phyloP scores from a whole-genome alignment of 2,329 filamentous ascomycete species.

The Calcarisporium arbuscula region DNA sequence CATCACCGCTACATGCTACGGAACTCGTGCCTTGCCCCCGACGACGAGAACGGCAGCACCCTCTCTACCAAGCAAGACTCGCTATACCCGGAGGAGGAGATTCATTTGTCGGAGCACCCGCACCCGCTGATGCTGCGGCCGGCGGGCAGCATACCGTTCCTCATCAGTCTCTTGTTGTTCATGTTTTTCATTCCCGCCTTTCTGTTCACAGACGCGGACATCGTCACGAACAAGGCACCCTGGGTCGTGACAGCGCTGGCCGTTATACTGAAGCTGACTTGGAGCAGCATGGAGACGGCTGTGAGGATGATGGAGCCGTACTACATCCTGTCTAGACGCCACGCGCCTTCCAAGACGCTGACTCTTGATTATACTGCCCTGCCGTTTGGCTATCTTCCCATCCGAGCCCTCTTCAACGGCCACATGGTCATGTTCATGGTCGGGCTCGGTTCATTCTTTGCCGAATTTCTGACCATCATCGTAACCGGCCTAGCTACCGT shows the following conservation, averaged over 20 bases:
- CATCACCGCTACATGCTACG: constrained; percentile 61
- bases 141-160: constrained; percentile 53
- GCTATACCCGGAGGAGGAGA: constrained; percentile 42
- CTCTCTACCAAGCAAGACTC: constrained; percentile 36
- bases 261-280: constrained; percentile 60
- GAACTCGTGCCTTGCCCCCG: constrained; percentile 64
- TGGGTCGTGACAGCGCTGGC: constrained; percentile 61
- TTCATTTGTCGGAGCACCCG: constrained; percentile 51
- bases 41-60: constrained; percentile 39
- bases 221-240: constrained; percentile 54
- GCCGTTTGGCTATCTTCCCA: constrained; percentile 59
- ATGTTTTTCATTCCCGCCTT: constrained; percentile 52
- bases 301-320: constrained; percentile 71
- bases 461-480: constrained; percentile 67
- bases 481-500: constrained; percentile 60
- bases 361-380: constrained; percentile 69
- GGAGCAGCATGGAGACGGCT: constrained; percentile 62
- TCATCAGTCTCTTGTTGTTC: constrained; percentile 51
- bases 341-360: constrained; percentile 59
- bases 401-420: constrained; percentile 55
- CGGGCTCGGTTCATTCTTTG: constrained; percentile 63
- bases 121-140: constrained; percentile 64
- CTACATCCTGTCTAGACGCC: constrained; percentile 60
- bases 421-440: constrained; percentile 63
- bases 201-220: constrained; percentile 50